phyloP scores from a whole-genome alignment of 108 stramenopile genomes.

The Aurantiochytrium sp. region DNA sequence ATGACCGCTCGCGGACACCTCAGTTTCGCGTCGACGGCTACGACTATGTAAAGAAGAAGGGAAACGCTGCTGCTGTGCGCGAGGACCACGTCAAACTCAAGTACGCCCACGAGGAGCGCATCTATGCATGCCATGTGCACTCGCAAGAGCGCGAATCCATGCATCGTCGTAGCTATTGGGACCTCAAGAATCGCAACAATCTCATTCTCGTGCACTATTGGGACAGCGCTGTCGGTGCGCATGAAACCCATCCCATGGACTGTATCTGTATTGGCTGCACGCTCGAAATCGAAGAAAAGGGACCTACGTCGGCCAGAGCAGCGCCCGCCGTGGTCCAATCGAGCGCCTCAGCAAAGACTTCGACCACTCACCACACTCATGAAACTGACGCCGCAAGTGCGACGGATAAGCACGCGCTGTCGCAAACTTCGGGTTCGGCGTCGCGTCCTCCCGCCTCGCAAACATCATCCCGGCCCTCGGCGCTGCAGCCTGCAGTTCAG shows the following conservation, averaged over 20 bases:
- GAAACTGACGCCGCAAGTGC: no score
- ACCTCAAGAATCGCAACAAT: neutral
- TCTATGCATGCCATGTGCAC: neutral
- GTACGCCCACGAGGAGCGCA: neutral
- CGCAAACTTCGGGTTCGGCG: no score
- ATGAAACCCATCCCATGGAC: neutral
- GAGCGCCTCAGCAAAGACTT: no score
- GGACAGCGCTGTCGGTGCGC: neutral
- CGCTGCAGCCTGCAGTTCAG: no score
- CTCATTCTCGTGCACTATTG: neutral
- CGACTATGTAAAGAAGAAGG: neutral
- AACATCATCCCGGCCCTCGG: no score
- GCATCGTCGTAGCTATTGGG: neutral
- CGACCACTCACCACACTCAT: no score
- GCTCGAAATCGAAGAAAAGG: neutral
- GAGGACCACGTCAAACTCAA: constrained; percentile 14
- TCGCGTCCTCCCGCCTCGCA: no score
- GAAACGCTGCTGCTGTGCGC: neutral
- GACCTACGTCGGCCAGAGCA: no score
- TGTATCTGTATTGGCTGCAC: neutral
- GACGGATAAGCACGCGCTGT: no score
- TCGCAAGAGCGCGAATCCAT: neutral
- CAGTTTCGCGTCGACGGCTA: neutral
- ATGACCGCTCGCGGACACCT: neutral
- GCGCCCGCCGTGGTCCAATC: no score